phyloP scores from a whole-genome alignment of 306 rosid genomes.

The Quercus bicolor region DNA sequence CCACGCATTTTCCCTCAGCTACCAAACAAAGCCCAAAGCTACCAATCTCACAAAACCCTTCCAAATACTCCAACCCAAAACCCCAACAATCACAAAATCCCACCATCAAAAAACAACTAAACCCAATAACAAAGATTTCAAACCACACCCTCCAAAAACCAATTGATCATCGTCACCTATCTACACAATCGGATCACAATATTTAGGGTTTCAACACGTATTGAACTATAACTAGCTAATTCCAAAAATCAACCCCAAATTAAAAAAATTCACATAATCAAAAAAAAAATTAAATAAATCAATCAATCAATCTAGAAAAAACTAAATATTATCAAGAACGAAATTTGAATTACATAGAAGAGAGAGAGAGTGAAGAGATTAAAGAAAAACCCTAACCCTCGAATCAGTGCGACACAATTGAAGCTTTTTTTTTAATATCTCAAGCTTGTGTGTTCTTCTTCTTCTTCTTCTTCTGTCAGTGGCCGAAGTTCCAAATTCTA shows the following conservation, averaged over 20 bases:
- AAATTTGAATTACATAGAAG: neutral
- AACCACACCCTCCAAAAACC: neutral
- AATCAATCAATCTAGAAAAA: constrained; percentile 9
- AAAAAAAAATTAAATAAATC: neutral
- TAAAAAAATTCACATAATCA: constrained; percentile 4
- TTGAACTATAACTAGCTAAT: constrained; percentile 11
- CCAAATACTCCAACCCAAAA: constrained; percentile 2
- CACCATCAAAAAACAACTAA: constrained; percentile 17
- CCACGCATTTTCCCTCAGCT: neutral
- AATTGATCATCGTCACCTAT: constrained; percentile 35
- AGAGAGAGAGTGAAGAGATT: neutral
- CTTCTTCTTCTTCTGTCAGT: neutral
- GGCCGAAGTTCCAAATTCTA: constrained; percentile 46
- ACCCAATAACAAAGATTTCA: neutral
- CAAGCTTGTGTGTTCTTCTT: constrained; percentile 25
- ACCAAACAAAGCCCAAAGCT: neutral
- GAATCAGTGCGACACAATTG: constrained; percentile 47
- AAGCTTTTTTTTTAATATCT: constrained; percentile 7
- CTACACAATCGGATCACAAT: constrained; percentile 38
- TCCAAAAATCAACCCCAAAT: neutral
- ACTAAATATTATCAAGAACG: neutral
- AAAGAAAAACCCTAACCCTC: constrained; percentile 41
- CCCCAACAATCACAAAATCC: neutral
- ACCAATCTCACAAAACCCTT: neutral
- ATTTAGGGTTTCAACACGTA: constrained; percentile 12